phyloP scores from a whole-genome alignment of 805 yeast genomes.

The Wickerhamiella australiensis region DNA sequence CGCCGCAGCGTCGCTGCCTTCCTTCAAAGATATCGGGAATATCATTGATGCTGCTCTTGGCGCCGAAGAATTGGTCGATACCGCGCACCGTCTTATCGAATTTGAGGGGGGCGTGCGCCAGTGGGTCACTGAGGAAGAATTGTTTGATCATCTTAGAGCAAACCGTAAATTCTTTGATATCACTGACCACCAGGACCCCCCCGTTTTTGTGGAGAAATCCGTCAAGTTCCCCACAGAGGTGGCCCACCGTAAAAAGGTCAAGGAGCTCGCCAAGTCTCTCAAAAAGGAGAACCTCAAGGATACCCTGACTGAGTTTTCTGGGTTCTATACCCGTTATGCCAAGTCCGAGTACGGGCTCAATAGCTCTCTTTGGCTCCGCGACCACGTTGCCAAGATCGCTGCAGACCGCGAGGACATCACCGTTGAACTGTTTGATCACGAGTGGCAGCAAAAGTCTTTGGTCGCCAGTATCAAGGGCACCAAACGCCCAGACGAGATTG shows the following conservation, averaged over 20 bases:
- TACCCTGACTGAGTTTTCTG: slow-evolving; percentile 49
- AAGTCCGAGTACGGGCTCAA: slow-evolving; percentile 57
- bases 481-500: slow-evolving; percentile 34
- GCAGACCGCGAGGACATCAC: slow-evolving; percentile 31
- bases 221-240: slow-evolving; percentile 44
- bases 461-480: slow-evolving; percentile 45
- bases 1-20: background rate
- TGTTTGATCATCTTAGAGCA: slow-evolving; percentile 33
- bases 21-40: background rate
- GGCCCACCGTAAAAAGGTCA: slow-evolving; percentile 32
- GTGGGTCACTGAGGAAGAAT: slow-evolving; percentile 34
- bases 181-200: slow-evolving; percentile 32
- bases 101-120: slow-evolving; percentile 18
- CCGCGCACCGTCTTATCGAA: slow-evolving; percentile 13
- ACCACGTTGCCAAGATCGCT: slow-evolving; percentile 32
- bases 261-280: slow-evolving; percentile 34
- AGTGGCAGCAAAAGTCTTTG: slow-evolving; percentile 70
- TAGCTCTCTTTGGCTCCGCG: slow-evolving; percentile 58
- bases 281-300: slow-evolving; percentile 37
- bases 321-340: slow-evolving; percentile 67
- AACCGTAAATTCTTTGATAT: slow-evolving; percentile 54
- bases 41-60: background rate
- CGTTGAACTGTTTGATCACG: slow-evolving; percentile 45
- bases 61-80: background rate
- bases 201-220: background rate